Evolutionary conservation across 2,329 filamentous ascomycete genomes (phyloP), one percentile per base, ranked within the genome.

Genomic region (Venturia oleaginea): DNA sequence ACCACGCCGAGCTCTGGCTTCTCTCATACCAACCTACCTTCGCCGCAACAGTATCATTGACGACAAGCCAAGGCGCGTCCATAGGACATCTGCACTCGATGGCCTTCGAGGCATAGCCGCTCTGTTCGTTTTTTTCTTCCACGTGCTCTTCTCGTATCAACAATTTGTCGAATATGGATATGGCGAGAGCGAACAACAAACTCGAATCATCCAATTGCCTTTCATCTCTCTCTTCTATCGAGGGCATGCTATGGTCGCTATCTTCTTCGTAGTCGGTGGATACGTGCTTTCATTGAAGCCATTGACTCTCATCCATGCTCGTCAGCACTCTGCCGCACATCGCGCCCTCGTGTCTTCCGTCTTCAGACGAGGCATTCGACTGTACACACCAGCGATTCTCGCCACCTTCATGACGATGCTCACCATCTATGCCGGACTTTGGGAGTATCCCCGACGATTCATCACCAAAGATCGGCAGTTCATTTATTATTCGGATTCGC

Each of bases 191-290:
- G 32, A 54, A 34, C 37, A 66, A 13, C 27, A 66, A 15, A 77
- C 78, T 68, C 69, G 79, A 64, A 65, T 82, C 59, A 74, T 83
- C 67, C 80, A 82, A 69, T 75, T 85, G 1, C 83, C 83, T 6
- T 78, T 85, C 66, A 63, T 85, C 24, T 76, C 83, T 17, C 74
- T 85, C 5, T 76, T 81, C 65, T 84, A 80, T 70, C 79, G 80
- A 62, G 83, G 83, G 0, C 82, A 81, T 5, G 79, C 81, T 0
- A 83, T 83, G 68, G 84, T 86, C 42, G 82, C 80, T 71, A 73
- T 85, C 67, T 87, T 87, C 76, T 86, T 86, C 70, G 80, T 86
- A 68, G 82, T 86, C 59, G 84, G 83, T 0, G 84, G 84, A 22
- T 86, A 85, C 71, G 85, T 83, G 3, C 76, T 87, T 11, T 81